Evolutionary conservation across 1,284 basidiomycete species (phyloP).

Genomic region (Volvariella surrecta): DNA sequence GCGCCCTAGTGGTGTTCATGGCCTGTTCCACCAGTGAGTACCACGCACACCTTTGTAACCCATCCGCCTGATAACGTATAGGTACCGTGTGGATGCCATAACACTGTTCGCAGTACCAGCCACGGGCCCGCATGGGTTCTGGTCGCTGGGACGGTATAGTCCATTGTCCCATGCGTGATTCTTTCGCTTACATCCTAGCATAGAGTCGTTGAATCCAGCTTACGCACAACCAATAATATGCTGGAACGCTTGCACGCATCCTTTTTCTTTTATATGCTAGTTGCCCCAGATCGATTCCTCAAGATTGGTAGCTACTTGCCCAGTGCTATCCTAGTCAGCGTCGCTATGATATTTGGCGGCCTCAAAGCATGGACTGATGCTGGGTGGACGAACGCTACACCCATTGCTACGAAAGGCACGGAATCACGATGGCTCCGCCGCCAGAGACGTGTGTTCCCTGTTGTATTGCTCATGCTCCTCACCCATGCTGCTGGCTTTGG

Average conservation of each 20-base stretch:
- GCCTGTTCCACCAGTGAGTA: constrained; percentile 64
- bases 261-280: constrained; percentile 90
- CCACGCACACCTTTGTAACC: constrained; percentile 2
- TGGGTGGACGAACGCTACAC: constrained; percentile 28
- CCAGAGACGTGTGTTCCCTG: constrained; percentile 39
- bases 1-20: constrained; percentile 68
- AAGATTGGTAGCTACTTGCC: constrained; percentile 89
- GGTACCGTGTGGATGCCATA: constrained; percentile 91
- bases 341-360: constrained; percentile 77
- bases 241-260: constrained; percentile 92
- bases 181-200: constrained; percentile 7
- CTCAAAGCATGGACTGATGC: constrained; percentile 64
- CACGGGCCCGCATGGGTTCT: constrained; percentile 90
- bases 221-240: constrained; percentile 87
- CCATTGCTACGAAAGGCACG: constrained; percentile 21
- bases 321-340: constrained; percentile 73
- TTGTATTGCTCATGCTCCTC: constrained; percentile 40
- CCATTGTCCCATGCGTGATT: neutral
- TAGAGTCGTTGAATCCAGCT: constrained; percentile 77
- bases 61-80: constrained; percentile 19
- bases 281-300: constrained; percentile 69
- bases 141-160: constrained; percentile 77
- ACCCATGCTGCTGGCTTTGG: constrained; percentile 46
- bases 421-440: constrained; percentile 18
- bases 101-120: constrained; percentile 88